A percentile compares a stretch with the other conserved stretches of the same genome.
phyloP scores from a whole-genome alignment of 805 yeast genomes.

The Metschnikowia anglica region DNA sequence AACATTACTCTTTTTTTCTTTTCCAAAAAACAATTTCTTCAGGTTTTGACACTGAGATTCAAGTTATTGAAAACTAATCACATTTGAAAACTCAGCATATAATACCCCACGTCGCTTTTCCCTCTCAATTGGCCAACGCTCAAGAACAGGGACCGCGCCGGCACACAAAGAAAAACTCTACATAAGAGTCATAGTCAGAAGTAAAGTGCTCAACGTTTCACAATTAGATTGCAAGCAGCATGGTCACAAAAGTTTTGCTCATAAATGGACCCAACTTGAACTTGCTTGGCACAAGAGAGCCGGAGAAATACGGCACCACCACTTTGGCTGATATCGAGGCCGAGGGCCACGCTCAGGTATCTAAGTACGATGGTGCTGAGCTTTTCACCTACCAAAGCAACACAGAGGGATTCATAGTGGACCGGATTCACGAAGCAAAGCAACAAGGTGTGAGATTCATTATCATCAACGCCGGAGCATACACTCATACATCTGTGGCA shows the following conservation, averaged over 20 bases:
- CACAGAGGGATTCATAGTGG: constrained; percentile 47
- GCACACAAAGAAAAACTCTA: constrained; percentile 4
- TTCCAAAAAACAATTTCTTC: background rate
- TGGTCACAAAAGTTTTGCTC: constrained; percentile 45
- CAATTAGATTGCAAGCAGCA: constrained; percentile 8
- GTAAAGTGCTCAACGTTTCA: background rate
- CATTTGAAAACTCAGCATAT: background rate
- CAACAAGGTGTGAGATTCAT: constrained; percentile 44
- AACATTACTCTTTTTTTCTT: background rate
- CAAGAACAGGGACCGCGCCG: constrained; percentile 3
- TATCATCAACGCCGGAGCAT: constrained; percentile 53
- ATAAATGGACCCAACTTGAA: constrained; percentile 52
- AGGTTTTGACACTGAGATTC: too few relatives aligned
- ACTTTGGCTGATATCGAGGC: constrained; percentile 43
- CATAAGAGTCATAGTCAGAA: constrained; percentile 5
- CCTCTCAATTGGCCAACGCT: background rate
- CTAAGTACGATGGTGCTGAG: constrained; percentile 32
- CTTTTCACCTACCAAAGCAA: constrained; percentile 42
- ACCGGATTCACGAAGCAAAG: constrained; percentile 48
- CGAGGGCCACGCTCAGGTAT: constrained; percentile 35
- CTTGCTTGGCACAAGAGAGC: constrained; percentile 44
- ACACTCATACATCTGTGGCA: constrained; percentile 52
- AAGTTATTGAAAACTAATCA: too few relatives aligned
- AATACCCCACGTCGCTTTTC: background rate
- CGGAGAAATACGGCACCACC: constrained; percentile 51